Conservation (phyloP, 1,139 yeast species). For the Candida frijolesensis region DNA sequence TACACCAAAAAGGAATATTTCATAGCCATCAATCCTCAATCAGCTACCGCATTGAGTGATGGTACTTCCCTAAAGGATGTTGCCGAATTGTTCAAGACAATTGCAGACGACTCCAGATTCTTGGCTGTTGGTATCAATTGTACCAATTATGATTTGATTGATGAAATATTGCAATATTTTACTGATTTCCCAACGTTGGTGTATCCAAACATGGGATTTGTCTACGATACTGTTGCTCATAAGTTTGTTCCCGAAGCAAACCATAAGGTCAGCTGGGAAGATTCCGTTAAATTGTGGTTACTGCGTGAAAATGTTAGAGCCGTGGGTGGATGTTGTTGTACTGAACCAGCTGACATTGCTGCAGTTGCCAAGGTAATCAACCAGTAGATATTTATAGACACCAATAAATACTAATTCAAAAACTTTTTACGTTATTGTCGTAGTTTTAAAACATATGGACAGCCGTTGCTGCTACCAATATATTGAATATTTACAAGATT, state of each 20-base stretch:
- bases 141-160: constrained; percentile 26
- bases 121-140: constrained; percentile 46
- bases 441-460: too few species aligned
- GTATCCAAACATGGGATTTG: constrained; percentile 45
- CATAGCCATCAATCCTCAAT: constrained; percentile 27
- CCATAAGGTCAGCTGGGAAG: constrained; percentile 28
- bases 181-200: constrained; percentile 25
- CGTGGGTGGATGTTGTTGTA: constrained; percentile 64
- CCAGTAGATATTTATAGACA: neutral
- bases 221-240: constrained; percentile 20
- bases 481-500: constrained; percentile 1
- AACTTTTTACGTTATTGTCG: neutral
- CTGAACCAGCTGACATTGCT: constrained; percentile 47
- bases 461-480: too few species aligned
- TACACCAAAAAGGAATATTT: constrained; percentile 25
- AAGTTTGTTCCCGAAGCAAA: constrained; percentile 13
- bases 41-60: constrained; percentile 28
- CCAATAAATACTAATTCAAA: neutral
- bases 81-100: constrained; percentile 15
- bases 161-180: constrained; percentile 13
- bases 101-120: constrained; percentile 17
- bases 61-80: constrained; percentile 33
- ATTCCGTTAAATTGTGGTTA: constrained; percentile 36
- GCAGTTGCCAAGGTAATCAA: constrained; percentile 3
- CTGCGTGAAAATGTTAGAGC: constrained; percentile 32